phyloP scores from a whole-genome alignment of 2,329 filamentous ascomycete genomes.

The Clonostachys rosea region DNA sequence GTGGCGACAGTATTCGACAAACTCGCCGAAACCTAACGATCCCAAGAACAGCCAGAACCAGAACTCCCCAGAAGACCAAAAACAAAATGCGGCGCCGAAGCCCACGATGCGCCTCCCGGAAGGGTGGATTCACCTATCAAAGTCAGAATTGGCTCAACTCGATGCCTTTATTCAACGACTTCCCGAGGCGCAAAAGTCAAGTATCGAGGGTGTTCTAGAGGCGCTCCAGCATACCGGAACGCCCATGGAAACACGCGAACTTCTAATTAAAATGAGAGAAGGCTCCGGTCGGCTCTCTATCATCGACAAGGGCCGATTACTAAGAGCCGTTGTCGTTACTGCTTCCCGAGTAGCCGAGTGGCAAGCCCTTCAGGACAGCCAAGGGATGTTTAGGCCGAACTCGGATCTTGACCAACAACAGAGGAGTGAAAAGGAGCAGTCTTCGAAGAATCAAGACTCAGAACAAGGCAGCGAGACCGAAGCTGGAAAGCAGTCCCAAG shows the following conservation, averaged over 20 bases:
- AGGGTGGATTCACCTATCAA: conserved; percentile 40
- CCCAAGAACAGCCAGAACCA: conserved; percentile 1
- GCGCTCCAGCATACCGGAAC: conserved; percentile 65
- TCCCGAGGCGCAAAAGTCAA: conserved; percentile 55
- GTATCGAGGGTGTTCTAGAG: conserved; percentile 55
- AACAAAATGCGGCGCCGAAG: conserved; percentile 6
- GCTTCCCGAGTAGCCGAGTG: conserved; percentile 18
- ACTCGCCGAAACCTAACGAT: conserved; percentile 19
- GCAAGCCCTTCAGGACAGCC: background rate
- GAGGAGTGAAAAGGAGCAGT: background rate
- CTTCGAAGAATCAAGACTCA: background rate
- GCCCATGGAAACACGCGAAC: conserved; percentile 60
- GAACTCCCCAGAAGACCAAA: conserved; percentile 19
- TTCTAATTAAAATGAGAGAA: conserved; percentile 47
- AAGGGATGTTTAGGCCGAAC: background rate
- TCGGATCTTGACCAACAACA: background rate
- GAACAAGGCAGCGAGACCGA: background rate
- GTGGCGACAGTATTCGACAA: conserved; percentile 29
- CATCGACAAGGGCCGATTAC: conserved; percentile 27
- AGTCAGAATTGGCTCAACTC: conserved; percentile 46
- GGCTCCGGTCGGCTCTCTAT: conserved; percentile 48
- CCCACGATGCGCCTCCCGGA: conserved; percentile 44
- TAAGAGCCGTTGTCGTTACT: conserved; percentile 25
- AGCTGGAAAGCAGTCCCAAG: background rate
- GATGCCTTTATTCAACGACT: conserved; percentile 57